Conservation (phyloP, 2,329 filamentous ascomycete genomes). For the Calonectria leucothoes region DNA sequence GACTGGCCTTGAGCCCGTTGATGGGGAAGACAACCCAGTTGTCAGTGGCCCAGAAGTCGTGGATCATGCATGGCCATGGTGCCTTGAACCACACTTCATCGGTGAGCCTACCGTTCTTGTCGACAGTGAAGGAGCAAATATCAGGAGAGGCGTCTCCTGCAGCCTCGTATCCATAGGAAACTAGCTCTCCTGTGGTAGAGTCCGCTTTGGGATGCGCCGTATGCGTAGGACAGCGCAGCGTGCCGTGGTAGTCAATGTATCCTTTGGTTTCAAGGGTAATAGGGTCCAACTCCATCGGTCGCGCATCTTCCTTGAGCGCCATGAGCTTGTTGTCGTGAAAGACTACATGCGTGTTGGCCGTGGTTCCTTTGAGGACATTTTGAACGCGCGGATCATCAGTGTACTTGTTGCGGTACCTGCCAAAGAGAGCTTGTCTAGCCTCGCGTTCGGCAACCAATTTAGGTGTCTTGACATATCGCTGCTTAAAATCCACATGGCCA, state of each 20-base stretch:
- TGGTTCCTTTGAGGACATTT: neutral
- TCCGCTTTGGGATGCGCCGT: neutral
- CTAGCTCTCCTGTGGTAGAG: neutral
- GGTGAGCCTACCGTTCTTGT: neutral
- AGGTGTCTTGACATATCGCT: conserved; percentile 12
- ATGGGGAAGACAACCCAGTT: conserved; percentile 20
- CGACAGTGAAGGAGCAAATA: neutral
- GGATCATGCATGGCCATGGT: conserved; percentile 4
- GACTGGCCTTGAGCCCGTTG: conserved; percentile 1
- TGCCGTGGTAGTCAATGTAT: conserved; percentile 5
- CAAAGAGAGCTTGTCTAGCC: neutral
- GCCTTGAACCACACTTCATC: conserved; percentile 7
- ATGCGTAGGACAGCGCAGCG: conserved; percentile 1
- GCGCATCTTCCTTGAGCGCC: neutral
- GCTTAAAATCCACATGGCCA: conserved; percentile 14
- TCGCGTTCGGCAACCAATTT: conserved; percentile 10
- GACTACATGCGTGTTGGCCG: neutral
- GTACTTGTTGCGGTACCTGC: conserved; percentile 14
- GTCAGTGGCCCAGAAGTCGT: conserved; percentile 13
- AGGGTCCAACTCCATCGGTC: conserved; percentile 1
- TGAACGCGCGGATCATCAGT: conserved; percentile 13
- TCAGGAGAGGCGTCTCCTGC: neutral
- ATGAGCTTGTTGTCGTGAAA: neutral
- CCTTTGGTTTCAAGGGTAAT: conserved; percentile 7
- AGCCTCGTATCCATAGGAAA: neutral